Evolutionary conservation across 768 basidiomycete species (phyloP).

Genomic region (Boletus patriciae): DNA sequence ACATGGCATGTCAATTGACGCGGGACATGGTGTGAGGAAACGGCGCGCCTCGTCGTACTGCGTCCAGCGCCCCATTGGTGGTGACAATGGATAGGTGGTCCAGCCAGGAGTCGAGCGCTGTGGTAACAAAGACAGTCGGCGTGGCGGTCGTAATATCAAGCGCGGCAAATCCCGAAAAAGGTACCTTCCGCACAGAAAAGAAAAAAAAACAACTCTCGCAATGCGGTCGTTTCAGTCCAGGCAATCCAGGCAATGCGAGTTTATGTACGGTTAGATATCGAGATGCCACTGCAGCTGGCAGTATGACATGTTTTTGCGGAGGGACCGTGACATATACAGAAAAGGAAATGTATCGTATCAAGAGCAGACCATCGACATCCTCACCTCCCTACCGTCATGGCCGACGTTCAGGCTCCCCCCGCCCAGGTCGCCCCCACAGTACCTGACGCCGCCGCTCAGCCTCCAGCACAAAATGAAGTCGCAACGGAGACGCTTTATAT

Average conservation of each 20-base stretch:
- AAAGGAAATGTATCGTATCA: conserved; percentile 17
- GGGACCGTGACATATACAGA: conserved; percentile 3
- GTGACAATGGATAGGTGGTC: conserved; percentile 10
- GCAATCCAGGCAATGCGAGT: background rate
- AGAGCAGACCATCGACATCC: conserved; percentile 19
- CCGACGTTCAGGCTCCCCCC: conserved; percentile 37
- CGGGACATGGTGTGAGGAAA: background rate
- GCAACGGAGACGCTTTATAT: conserved; percentile 89
- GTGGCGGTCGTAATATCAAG: background rate
- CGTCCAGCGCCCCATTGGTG: conserved; percentile 39
- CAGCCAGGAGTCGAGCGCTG: conserved; percentile 19
- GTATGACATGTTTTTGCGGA: background rate
- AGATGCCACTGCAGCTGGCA: too few species aligned
- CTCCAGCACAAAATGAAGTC: conserved; percentile 41
- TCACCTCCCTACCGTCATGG: conserved; percentile 30
- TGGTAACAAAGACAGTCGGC: conserved; percentile 2
- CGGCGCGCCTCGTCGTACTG: conserved; percentile 35
- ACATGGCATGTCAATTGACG: conserved; percentile 1
- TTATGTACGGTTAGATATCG: background rate
- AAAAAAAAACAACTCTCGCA: too few species aligned
- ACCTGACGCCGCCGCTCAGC: conserved; percentile 15
- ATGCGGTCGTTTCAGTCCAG: background rate
- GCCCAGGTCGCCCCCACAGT: conserved; percentile 24
- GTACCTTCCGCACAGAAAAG: background rate
- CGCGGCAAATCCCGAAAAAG: conserved; percentile 24